Evolutionary conservation across 768 basidiomycete genomes (phyloP), one percentile per base, ranked within the genome.

Genomic region (Agaricus sinodeliciosus): DNA sequence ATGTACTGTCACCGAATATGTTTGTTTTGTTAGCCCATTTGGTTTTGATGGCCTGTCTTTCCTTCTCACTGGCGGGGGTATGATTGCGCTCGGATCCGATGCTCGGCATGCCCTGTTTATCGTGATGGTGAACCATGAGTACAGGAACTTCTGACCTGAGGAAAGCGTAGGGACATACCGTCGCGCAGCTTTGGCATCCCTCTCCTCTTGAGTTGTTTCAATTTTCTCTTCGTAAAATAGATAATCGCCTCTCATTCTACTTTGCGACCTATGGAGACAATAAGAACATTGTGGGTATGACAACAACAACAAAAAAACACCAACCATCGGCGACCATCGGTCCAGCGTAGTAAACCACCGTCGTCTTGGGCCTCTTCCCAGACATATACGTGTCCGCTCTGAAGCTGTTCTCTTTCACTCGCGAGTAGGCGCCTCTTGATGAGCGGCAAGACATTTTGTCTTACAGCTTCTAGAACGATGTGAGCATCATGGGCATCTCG

Each of bases 281-380:
- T 55, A 18, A 52, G 43, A 34, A 48, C 11, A 46, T 12, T 28
- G 18, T 46, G 11, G 4, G 13, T 37, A 4, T n/a, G 34, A 16
- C 28, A 15, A 25, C 19, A 15, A 22, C n/a, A n/a, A n/a, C n/a
- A 22, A 22, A 34, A 15, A 43, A 31, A 48, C 25, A 19, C 51
- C 70, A 43, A 82, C 88, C 88, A 90, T 69, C 88, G 72, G 57
- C 86, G 73, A 12, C 88, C 88, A 62, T 90, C 88, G 15, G 88
- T 90, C 88, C 88, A 90, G 22, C 88, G 76, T 53, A 89, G 71
- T 35, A 87, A 69, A 15, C 73, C 72, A 6, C 80, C 82, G 45
- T 84, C 84, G 45, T 87, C 87, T 58, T 85, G 87, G 3, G 86
- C 85, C 64, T 90, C 88, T 60, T 90, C 87, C 88, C 88, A 90